phyloP scores from a whole-genome alignment of 805 yeast species.

The Allodekkera sacchari region DNA sequence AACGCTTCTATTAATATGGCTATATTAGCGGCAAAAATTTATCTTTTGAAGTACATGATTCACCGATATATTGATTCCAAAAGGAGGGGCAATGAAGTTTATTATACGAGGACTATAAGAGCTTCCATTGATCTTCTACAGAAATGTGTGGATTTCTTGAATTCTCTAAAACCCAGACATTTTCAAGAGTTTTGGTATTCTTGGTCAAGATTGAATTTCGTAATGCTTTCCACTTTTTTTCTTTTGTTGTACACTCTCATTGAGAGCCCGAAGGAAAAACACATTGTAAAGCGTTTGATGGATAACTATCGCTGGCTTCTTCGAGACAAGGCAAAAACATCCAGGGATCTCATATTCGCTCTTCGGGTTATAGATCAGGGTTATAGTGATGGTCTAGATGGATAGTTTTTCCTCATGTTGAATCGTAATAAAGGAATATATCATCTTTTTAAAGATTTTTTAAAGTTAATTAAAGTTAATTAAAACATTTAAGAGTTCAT shows the following conservation, averaged over 20 bases:
- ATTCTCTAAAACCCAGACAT: slow-evolving; percentile 1
- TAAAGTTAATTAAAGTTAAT: too few relatives aligned
- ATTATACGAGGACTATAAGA: too few relatives aligned
- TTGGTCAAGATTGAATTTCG: slow-evolving; percentile 5
- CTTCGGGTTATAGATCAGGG: too few relatives aligned
- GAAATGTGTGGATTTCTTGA: neutral
- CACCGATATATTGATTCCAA: too few relatives aligned
- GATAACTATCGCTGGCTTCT: slow-evolving; percentile 4
- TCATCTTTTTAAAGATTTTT: too few relatives aligned
- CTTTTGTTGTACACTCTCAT: slow-evolving; percentile 2
- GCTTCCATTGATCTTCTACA: slow-evolving; percentile 4
- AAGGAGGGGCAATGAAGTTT: too few relatives aligned
- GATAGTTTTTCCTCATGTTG: too few relatives aligned
- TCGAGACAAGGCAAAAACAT: too few relatives aligned
- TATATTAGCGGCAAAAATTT: neutral
- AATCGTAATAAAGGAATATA: too few relatives aligned
- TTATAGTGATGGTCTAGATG: too few relatives aligned
- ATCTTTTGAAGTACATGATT: neutral
- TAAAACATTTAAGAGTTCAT: too few relatives aligned
- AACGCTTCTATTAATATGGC: slow-evolving; percentile 2
- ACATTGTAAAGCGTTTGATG: neutral
- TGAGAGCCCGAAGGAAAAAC: neutral
- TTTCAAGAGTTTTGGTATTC: slow-evolving; percentile 6
- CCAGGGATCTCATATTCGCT: too few relatives aligned
- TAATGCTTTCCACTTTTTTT: slow-evolving; percentile 3